Evolutionary conservation across 495 filamentous ascomycete genomes (phyloP).

Genomic region (Trichoderma gamsii): DNA sequence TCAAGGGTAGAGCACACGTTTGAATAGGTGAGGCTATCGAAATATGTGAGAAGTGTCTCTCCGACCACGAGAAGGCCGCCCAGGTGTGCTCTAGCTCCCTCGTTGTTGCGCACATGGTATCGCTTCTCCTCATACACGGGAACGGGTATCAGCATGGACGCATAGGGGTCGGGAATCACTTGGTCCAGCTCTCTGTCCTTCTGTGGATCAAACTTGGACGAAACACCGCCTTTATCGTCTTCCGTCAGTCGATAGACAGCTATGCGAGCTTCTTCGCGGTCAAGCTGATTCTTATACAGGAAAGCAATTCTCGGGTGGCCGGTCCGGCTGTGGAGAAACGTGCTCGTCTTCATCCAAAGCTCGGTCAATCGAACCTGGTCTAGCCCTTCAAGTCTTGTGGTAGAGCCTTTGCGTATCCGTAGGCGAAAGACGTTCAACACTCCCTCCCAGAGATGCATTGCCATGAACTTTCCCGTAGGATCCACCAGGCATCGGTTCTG

Average conservation of each 20-base stretch:
- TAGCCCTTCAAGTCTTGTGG: constrained; percentile 57
- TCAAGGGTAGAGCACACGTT: constrained; percentile 54
- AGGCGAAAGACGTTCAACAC: constrained; percentile 66
- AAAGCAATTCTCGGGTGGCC: constrained; percentile 74
- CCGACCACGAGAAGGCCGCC: constrained; percentile 78
- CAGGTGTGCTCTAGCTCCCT: constrained; percentile 41
- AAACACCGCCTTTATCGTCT: constrained; percentile 43
- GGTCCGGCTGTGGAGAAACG: constrained; percentile 70
- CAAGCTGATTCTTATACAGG: constrained; percentile 69
- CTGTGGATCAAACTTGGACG: constrained; percentile 39
- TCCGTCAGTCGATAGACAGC: constrained; percentile 49
- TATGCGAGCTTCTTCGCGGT: constrained; percentile 54
- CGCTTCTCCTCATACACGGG: constrained; percentile 48
- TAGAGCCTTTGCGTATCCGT: constrained; percentile 48
- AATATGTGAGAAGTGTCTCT: constrained; percentile 77
- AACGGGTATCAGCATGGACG: constrained; percentile 80
- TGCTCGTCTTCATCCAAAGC: constrained; percentile 74
- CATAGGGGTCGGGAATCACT: constrained; percentile 64
- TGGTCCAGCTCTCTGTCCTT: constrained; percentile 44
- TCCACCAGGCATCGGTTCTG: constrained; percentile 75
- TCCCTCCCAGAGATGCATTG: constrained; percentile 82
- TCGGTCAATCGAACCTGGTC: constrained; percentile 74
- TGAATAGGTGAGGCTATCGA: constrained; percentile 63
- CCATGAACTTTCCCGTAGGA: constrained; percentile 74
- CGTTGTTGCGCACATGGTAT: constrained; percentile 45